Percentiles rank a stretch among this genome's conserved stretches.
Conservation (phyloP, 2,329 filamentous ascomycete genomes). For the Ascocoryne sarcoides region DNA sequence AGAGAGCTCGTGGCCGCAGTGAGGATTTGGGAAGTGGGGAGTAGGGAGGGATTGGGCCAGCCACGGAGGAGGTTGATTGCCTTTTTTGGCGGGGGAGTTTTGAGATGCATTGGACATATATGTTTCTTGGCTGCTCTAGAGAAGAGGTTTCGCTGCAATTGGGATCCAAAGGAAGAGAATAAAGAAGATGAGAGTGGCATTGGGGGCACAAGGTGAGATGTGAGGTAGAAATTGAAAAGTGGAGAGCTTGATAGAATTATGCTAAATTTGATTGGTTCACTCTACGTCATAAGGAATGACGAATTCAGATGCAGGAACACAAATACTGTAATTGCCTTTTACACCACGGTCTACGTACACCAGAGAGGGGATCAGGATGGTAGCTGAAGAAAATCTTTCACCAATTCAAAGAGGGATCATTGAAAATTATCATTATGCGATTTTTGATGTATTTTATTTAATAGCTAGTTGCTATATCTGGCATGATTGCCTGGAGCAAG, state of each 20-base stretch:
- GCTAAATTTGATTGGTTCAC: too few relatives aligned
- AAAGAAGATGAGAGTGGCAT: background rate
- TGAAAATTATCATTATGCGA: background rate
- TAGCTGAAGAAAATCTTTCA: too few relatives aligned
- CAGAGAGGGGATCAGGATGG: too few relatives aligned
- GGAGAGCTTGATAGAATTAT: too few relatives aligned
- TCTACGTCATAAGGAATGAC: too few relatives aligned
- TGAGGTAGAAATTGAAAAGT: too few relatives aligned
- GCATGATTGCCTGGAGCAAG: conserved; percentile 10
- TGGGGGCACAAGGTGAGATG: too few relatives aligned
- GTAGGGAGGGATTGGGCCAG: conserved; percentile 46
- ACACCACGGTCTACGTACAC: too few relatives aligned
- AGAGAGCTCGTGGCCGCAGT: conserved; percentile 48
- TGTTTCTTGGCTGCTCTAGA: background rate
- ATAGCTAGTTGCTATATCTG: conserved; percentile 8
- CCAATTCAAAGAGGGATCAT: too few relatives aligned
- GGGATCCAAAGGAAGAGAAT: background rate
- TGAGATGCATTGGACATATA: conserved; percentile 4
- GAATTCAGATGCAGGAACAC: too few relatives aligned
- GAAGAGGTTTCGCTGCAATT: too few relatives aligned
- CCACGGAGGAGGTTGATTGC: conserved; percentile 55
- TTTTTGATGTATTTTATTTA: conserved; percentile 20
- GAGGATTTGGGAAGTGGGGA: conserved; percentile 29
- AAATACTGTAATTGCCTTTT: too few relatives aligned
- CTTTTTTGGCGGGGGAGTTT: conserved; percentile 11